phyloP scores from a whole-genome alignment of 2,329 filamentous ascomycete genomes.

The Xylariales sp. region DNA sequence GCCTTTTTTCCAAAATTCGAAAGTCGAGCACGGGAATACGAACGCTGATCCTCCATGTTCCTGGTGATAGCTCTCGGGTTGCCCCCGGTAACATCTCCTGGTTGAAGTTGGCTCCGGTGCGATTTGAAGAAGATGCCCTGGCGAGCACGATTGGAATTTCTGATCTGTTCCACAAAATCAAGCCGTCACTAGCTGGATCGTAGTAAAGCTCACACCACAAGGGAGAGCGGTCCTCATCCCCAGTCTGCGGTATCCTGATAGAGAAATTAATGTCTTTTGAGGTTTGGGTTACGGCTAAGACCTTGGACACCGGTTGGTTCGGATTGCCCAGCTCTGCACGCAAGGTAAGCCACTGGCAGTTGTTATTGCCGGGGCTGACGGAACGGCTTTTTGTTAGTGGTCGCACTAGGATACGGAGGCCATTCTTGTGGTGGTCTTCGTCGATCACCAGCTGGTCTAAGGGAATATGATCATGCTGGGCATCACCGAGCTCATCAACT shows the following conservation, averaged over 20 bases:
- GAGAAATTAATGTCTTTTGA: conserved; percentile 70
- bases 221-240: conserved; percentile 58
- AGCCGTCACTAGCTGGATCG: conserved; percentile 68
- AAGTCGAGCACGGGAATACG: conserved; percentile 66
- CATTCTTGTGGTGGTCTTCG: conserved; percentile 64
- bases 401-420: conserved; percentile 68
- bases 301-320: conserved; percentile 65
- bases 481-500: conserved; percentile 57
- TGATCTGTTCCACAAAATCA: conserved; percentile 67
- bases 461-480: conserved; percentile 59
- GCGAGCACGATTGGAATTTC: conserved; percentile 64
- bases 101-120: conserved; percentile 56
- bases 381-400: conserved; percentile 65
- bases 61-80: conserved; percentile 62
- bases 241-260: conserved; percentile 63
- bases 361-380: conserved; percentile 67
- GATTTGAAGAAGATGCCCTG: conserved; percentile 57
- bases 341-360: conserved; percentile 67
- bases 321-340: conserved; percentile 65
- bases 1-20: conserved; percentile 66
- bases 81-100: conserved; percentile 58
- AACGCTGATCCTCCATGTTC: conserved; percentile 68
- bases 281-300: conserved; percentile 70
- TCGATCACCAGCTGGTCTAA: conserved; percentile 65
- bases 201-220: conserved; percentile 72